Evolutionary conservation across 306 rosid species (phyloP).

Genomic region (Psophocarpus tetragonolobus): DNA sequence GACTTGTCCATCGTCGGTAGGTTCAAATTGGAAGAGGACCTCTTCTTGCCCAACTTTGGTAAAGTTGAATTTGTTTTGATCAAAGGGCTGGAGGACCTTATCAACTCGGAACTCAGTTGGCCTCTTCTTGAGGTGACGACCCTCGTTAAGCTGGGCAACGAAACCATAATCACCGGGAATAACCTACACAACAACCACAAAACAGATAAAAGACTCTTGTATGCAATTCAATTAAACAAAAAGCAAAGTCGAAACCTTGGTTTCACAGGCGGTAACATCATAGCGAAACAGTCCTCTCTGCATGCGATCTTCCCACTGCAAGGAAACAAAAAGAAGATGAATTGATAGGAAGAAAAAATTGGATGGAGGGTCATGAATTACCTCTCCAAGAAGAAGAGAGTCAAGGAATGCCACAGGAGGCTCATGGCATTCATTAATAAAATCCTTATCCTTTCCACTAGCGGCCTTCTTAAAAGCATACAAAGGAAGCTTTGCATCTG

Average conservation of each 20-base stretch:
- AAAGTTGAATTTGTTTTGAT: slow-evolving; percentile 84
- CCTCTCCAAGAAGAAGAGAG: slow-evolving; percentile 92
- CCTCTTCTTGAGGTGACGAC: slow-evolving; percentile 95
- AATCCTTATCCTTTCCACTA: slow-evolving; percentile 33
- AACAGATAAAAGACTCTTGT: slow-evolving; percentile 24
- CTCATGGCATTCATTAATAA: slow-evolving; percentile 42
- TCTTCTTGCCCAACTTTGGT: slow-evolving; percentile 96
- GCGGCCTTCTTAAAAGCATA: slow-evolving; percentile 68
- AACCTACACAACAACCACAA: slow-evolving; percentile 52
- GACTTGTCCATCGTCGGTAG: slow-evolving; percentile 67
- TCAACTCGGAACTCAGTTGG: slow-evolving; percentile 94
- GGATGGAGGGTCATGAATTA: too few species aligned
- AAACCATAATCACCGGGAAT: slow-evolving; percentile 85
- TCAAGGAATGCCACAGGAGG: slow-evolving; percentile 81
- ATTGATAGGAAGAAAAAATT: too few species aligned
- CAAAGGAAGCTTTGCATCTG: slow-evolving; percentile 89
- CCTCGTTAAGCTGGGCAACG: slow-evolving; percentile 95
- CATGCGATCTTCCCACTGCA: slow-evolving; percentile 95
- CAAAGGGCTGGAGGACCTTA: slow-evolving; percentile 92
- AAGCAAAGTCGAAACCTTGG: slow-evolving; percentile 62
- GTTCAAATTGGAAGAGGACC: slow-evolving; percentile 81
- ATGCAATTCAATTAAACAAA: too few species aligned
- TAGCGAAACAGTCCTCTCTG: slow-evolving; percentile 92
- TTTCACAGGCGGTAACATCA: slow-evolving; percentile 92
- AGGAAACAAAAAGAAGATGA: too few species aligned